Evolutionary conservation across 2,329 filamentous ascomycete species (phyloP), one percentile per base, ranked within the genome.

Genomic region (Xylariomycetidae sp.): DNA sequence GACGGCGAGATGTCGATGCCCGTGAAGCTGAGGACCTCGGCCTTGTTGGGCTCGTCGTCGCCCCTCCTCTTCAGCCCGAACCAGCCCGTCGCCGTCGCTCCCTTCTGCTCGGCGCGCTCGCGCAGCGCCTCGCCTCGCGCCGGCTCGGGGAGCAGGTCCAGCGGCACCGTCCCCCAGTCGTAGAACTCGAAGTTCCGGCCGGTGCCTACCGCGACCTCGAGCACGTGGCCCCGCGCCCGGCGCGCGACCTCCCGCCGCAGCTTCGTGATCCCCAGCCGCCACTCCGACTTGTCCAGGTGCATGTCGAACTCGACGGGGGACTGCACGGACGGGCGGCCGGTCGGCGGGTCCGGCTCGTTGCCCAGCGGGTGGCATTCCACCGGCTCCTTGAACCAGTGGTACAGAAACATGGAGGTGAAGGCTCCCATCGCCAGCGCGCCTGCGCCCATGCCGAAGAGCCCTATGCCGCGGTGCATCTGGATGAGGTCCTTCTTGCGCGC

Each of bases 121-220:
- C 26, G 26, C 14, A 8, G 10, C 26, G n/a, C 15, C 26, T 5
- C 26, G 26, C 5, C 6, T 12, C 12, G 26, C 26, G 20, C 20
- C 40, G 48, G 43, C 19, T 35, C 35, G 7, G 49, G 38, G 5
- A 45, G 24, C 4, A 34, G 15, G 32, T 2, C 49, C 30, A 2
- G 37, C 46, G 18, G 33, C 44, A 2, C 41, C 51, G 1, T 32
- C 14, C 60, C 61, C 74, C 75, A 81, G 48, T 70, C 60, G 51
- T 79, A 79, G 53, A 69, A 75, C 24, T 65, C 60, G 12, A 80
- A 49, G 47, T 81, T 82, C 10, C 77, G 64, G 4, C 77, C 77
- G 3, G 76, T 78, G 13, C 77, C 77, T 35, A 80, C 67, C 13
- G 75, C 76, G 10, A 81, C 64, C 54, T 81, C 77, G 19, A 80